These are phyloP conservation scores for Hortaea werneckii DNA, from an alignment of 2,329 filamentous ascomycete species.

Conservation along the genomic window DNA sequence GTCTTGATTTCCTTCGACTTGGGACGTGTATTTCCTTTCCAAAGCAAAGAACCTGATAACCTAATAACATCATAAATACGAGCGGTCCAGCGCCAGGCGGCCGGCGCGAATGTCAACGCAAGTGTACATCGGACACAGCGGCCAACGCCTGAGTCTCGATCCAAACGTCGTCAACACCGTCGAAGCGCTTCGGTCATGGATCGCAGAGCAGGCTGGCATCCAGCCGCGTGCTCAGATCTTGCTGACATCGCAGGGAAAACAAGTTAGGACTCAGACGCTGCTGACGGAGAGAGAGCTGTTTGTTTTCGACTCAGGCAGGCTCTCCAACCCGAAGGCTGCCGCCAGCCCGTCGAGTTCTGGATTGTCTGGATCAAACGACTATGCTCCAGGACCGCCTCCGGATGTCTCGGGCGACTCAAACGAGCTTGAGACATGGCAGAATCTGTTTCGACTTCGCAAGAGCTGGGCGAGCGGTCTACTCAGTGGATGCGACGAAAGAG, in stretches of 20 bases:
- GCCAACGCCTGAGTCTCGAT: conserved; percentile 74
- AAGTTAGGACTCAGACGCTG: conserved; percentile 69
- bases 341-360: conserved; percentile 33
- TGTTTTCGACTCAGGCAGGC: conserved; percentile 68
- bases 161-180: conserved; percentile 64
- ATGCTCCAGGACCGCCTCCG: conserved; percentile 55
- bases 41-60: not conserved
- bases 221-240: conserved; percentile 71
- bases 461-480: conserved; percentile 67
- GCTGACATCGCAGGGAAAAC: conserved; percentile 74
- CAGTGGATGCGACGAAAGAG: conserved; percentile 58
- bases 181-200: conserved; percentile 76
- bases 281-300: conserved; percentile 83
- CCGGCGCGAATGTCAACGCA: conserved; percentile 64
- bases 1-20: not conserved
- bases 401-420: conserved; percentile 72
- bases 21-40: not conserved
- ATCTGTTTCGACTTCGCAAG: conserved; percentile 69
- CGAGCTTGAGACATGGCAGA: conserved; percentile 78
- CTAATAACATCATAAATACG: not conserved
- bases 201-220: conserved; percentile 64
- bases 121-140: conserved; percentile 87
- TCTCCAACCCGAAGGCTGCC: conserved; percentile 20
- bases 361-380: conserved; percentile 40
- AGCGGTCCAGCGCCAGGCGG: not conserved